Evolutionary conservation across 2,329 filamentous ascomycete genomes (phyloP).

Genomic region (Fusarium pseudograminearum): DNA sequence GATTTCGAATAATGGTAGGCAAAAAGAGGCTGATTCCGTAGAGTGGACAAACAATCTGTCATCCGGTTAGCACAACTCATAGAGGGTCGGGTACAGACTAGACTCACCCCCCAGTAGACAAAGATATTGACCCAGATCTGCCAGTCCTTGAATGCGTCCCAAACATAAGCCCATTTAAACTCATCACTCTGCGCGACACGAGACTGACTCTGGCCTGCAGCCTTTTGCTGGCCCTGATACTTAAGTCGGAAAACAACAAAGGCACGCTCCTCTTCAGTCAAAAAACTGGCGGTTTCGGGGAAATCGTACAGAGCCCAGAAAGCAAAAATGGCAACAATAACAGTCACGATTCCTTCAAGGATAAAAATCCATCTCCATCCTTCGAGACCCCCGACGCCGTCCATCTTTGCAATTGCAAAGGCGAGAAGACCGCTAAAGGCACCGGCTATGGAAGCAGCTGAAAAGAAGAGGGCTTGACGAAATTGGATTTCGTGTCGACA

Average conservation of each 20-base stretch:
- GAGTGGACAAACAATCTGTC: slow-evolving; percentile 64
- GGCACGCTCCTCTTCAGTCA: slow-evolving; percentile 76
- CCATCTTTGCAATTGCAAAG: slow-evolving; percentile 76
- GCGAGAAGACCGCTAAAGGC: slow-evolving; percentile 81
- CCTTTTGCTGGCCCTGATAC: slow-evolving; percentile 64
- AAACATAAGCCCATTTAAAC: slow-evolving; percentile 81
- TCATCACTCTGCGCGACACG: slow-evolving; percentile 75
- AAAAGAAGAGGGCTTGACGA: slow-evolving; percentile 81
- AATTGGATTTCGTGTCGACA: slow-evolving; percentile 67
- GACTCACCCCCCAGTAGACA: slow-evolving; percentile 72
- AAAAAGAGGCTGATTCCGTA: slow-evolving; percentile 70
- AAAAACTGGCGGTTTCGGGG: slow-evolving; percentile 80
- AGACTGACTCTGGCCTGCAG: slow-evolving; percentile 23
- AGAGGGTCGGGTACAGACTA: accelerated
- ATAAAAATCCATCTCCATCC: slow-evolving; percentile 78
- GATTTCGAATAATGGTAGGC: slow-evolving; percentile 71
- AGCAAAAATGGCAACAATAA: slow-evolving; percentile 72
- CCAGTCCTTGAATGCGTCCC: slow-evolving; percentile 80
- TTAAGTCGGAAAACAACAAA: slow-evolving; percentile 79
- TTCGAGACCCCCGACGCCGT: slow-evolving; percentile 68
- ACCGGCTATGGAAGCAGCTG: slow-evolving; percentile 81
- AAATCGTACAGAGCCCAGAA: slow-evolving; percentile 85
- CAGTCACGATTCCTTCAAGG: slow-evolving; percentile 76
- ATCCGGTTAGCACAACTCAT: neutral
- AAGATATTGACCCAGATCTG: slow-evolving; percentile 76